These are phyloP conservation scores for Ordospora pajunii DNA, from an alignment of 371 early-diverging fungal species.

Conservation along the genomic window DNA sequence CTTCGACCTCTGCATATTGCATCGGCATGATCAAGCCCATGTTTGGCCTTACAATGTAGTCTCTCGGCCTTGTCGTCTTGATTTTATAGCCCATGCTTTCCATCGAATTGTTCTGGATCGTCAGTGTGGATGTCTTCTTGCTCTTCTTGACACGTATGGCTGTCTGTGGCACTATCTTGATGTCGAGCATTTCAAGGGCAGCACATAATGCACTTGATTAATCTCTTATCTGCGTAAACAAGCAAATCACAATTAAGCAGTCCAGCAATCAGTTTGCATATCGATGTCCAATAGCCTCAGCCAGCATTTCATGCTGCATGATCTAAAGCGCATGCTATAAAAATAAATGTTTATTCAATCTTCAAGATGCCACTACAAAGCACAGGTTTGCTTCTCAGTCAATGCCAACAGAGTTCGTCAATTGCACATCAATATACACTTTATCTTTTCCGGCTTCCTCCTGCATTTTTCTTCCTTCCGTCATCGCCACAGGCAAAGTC, in stretches of 20 bases:
- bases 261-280: too few species aligned
- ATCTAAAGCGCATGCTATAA: neutral
- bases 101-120: constrained; percentile 15
- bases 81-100: constrained; percentile 68
- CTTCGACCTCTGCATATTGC: constrained; percentile 25
- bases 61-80: constrained; percentile 89
- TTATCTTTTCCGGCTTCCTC: constrained; percentile 29
- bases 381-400: too few species aligned
- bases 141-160: constrained; percentile 8
- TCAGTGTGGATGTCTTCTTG: neutral
- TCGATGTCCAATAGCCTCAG: too few species aligned
- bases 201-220: neutral
- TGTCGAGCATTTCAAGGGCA: constrained; percentile 11
- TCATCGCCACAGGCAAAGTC: neutral
- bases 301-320: too few species aligned
- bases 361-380: neutral
- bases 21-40: constrained; percentile 70
- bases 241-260: too few species aligned
- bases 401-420: neutral
- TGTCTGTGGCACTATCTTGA: constrained; percentile 13
- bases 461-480: neutral
- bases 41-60: constrained; percentile 87
- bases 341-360: neutral
- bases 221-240: neutral
- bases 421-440: neutral